A percentile compares a stretch with the other conserved stretches of the same genome.
Evolutionary conservation across 2,329 filamentous ascomycete species (phyloP).

Genomic region (Graphilbum fragrans): DNA sequence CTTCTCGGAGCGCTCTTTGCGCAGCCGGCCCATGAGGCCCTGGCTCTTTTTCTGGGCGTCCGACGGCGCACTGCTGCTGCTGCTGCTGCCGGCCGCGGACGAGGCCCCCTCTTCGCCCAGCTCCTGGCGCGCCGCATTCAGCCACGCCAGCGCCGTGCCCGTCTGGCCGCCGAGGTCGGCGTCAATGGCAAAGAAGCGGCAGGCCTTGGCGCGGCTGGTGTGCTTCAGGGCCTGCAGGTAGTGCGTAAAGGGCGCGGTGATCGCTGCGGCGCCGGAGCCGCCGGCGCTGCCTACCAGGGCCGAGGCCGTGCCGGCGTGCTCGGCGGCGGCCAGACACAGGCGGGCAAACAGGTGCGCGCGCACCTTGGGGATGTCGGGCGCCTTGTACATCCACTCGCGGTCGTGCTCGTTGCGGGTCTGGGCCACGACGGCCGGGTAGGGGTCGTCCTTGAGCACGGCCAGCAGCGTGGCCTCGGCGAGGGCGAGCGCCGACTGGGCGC

Average conservation of each 20-base stretch:
- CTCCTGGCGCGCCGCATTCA: constrained; percentile 64
- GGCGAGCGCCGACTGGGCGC: constrained; percentile 52
- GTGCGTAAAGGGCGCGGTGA: constrained; percentile 53
- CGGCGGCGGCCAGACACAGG: constrained; percentile 74
- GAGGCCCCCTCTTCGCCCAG: constrained; percentile 48
- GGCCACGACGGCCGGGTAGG: constrained; percentile 72
- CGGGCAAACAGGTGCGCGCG: constrained; percentile 79
- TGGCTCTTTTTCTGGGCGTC: constrained; percentile 28
- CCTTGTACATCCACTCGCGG: constrained; percentile 93
- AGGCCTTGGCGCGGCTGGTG: constrained; percentile 72
- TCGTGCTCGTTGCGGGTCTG: constrained; percentile 73
- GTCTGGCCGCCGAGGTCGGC: constrained; percentile 72
- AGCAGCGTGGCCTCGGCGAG: constrained; percentile 83
- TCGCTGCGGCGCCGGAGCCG: constrained; percentile 16
- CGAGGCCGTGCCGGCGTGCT: constrained; percentile 68
- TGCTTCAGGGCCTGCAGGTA: constrained; percentile 67
- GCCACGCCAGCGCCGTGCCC: constrained; percentile 78
- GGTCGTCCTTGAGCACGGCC: constrained; percentile 86
- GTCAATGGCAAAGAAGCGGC: constrained; percentile 82
- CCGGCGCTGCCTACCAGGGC: constrained; percentile 21
- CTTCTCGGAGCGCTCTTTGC: constrained; percentile 49
- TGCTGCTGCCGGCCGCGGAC: neutral
- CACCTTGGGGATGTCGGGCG: constrained; percentile 78
- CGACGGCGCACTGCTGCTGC: neutral
- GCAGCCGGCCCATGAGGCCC: constrained; percentile 48